These are phyloP conservation scores for Trichoderma hamatum DNA, from an alignment of 2,329 filamentous ascomycete genomes.

Conservation along the genomic window DNA sequence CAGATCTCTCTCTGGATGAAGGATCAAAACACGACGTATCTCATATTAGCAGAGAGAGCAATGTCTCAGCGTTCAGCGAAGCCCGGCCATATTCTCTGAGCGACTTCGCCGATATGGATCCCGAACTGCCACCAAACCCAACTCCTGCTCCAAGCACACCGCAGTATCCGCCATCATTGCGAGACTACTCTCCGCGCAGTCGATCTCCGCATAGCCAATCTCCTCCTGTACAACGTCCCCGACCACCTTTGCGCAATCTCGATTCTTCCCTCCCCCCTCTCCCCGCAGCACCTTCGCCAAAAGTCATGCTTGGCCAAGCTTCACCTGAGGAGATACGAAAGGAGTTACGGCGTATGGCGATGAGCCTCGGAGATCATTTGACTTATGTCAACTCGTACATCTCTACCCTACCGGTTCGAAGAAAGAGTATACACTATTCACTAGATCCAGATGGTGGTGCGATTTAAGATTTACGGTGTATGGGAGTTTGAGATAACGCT, in stretches of 20 bases:
- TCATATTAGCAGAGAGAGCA: conserved; percentile 24
- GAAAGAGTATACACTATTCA: conserved; percentile 37
- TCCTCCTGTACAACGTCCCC: conserved; percentile 11
- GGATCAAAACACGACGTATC: conserved; percentile 29
- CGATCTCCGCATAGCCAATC: conserved; percentile 31
- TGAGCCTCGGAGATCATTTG: conserved; percentile 54
- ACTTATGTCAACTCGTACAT: conserved; percentile 51
- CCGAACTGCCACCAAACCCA: conserved; percentile 42
- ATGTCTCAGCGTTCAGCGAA: conserved; percentile 24
- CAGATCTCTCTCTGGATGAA: conserved; percentile 30
- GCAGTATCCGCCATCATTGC: conserved; percentile 26
- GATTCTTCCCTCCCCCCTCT: conserved; percentile 41
- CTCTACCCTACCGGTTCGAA: conserved; percentile 44
- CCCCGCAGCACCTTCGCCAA: conserved; percentile 51
- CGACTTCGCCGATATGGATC: conserved; percentile 47
- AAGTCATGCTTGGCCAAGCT: conserved; percentile 59
- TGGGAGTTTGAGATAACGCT: conserved; percentile 9
- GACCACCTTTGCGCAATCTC: neutral
- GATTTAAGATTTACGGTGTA: neutral
- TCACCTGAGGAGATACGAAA: conserved; percentile 55
- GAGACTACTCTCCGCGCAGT: conserved; percentile 31
- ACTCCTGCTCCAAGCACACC: conserved; percentile 32
- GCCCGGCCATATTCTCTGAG: conserved; percentile 44
- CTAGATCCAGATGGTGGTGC: conserved; percentile 21
- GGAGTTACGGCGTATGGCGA: conserved; percentile 54